phyloP scores from a whole-genome alignment of 495 filamentous ascomycete species.

The Penicillium samsonianum region DNA sequence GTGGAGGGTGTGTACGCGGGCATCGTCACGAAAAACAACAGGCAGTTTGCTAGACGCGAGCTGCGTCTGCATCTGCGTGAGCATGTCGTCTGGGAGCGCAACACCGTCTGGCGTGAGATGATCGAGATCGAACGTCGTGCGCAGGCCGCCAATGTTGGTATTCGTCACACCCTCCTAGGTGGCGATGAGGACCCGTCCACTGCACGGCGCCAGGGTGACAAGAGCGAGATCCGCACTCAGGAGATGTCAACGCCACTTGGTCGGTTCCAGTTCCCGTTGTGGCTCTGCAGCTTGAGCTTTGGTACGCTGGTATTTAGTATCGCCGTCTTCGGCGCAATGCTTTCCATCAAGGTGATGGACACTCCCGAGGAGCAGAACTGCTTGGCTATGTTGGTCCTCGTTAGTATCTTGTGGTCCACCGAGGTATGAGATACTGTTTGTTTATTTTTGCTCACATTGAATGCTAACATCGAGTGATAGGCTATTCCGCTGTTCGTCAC shows the following conservation, averaged over 20 bases:
- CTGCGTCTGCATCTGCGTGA: conserved; percentile 89
- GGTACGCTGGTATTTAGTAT: conserved; percentile 72
- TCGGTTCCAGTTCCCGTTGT: conserved; percentile 69
- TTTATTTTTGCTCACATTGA: conserved; percentile 6
- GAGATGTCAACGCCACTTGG: conserved; percentile 82
- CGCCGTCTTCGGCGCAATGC: conserved; percentile 67
- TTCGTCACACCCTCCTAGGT: conserved; percentile 75
- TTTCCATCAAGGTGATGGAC: conserved; percentile 76
- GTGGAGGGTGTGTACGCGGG: conserved; percentile 81
- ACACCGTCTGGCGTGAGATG: conserved; percentile 98
- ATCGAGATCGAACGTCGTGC: conserved; percentile 97
- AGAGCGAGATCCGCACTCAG: conserved; percentile 61
- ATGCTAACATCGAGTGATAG: conserved; percentile 39
- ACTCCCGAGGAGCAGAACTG: conserved; percentile 92
- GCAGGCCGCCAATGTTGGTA: conserved; percentile 89
- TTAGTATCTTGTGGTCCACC: conserved; percentile 94
- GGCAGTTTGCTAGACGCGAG: conserved; percentile 72
- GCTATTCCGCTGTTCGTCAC: conserved; percentile 98
- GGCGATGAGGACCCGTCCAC: conserved; percentile 68
- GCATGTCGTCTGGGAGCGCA: conserved; percentile 98
- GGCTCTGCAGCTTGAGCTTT: conserved; percentile 82
- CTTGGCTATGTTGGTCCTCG: conserved; percentile 88
- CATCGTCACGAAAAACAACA: conserved; percentile 77
- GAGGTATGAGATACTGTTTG: conserved; percentile 62
- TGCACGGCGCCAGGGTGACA: conserved; percentile 80